Conservation (phyloP, 257 asterid genomes). For the Lantana camara region DNA sequence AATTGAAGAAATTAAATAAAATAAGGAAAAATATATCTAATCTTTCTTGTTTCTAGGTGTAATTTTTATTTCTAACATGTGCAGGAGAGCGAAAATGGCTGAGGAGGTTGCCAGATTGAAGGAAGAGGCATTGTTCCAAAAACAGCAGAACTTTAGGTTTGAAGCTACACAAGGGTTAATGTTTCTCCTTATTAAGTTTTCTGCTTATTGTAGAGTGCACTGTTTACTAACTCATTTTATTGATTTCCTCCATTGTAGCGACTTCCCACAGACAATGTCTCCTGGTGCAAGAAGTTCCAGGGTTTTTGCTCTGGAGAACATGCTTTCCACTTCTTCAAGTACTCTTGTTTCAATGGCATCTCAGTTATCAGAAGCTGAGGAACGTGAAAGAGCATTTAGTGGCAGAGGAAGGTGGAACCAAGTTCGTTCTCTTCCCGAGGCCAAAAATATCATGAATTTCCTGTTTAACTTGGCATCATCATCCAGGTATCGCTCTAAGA, state of each 20-base stretch:
- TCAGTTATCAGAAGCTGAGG: conserved; percentile 96
- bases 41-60: conserved; percentile 1
- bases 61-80: conserved; percentile 12
- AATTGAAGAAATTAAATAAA: too few relatives aligned
- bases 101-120: conserved; percentile 80
- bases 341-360: conserved; percentile 94
- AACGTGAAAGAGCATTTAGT: conserved; percentile 90
- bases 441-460: conserved; percentile 82
- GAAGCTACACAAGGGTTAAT: conserved; percentile 26
- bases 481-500: conserved; percentile 57
- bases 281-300: conserved; percentile 98
- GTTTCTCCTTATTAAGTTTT: background rate
- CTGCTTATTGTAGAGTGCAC: background rate
- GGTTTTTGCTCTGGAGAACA: conserved; percentile 86
- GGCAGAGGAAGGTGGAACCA: conserved; percentile 98
- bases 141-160: conserved; percentile 69
- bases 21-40: too few relatives aligned
- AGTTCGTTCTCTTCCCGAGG: conserved; percentile 86
- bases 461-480: conserved; percentile 78
- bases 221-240: conserved; percentile 12
- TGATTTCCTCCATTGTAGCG: conserved; percentile 43
- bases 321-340: conserved; percentile 93
- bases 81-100: conserved; percentile 90
- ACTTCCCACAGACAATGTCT: conserved; percentile 66
- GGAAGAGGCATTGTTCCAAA: conserved; percentile 67